Evolutionary conservation across 768 basidiomycete species (phyloP).

Genomic region (Mrakia blollopis): DNA sequence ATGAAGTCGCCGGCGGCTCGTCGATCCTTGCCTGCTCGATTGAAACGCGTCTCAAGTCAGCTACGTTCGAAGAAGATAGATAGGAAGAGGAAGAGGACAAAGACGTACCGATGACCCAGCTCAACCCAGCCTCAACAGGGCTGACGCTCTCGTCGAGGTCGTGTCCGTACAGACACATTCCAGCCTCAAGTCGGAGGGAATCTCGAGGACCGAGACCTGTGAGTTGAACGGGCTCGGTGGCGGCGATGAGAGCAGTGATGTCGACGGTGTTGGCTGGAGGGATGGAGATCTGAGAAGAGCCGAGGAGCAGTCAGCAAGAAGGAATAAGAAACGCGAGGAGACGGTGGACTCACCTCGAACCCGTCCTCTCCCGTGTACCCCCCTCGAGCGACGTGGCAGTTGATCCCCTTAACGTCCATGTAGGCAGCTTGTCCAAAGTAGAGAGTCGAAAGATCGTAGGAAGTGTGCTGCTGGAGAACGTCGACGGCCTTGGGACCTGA

Average conservation of each 20-base stretch:
- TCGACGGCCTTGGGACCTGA: conserved; percentile 74
- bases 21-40: conserved; percentile 69
- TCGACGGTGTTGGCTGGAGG: conserved; percentile 70
- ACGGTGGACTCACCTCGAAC: conserved; percentile 68
- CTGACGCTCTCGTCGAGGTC: conserved; percentile 82
- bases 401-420: conserved; percentile 14
- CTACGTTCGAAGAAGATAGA: not conserved
- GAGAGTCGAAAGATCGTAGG: conserved; percentile 58
- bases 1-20: conserved; percentile 63
- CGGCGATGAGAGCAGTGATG: conserved; percentile 60
- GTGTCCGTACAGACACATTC: conserved; percentile 93
- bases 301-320: conserved; percentile 75
- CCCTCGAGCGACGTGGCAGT: conserved; percentile 69
- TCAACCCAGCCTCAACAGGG: conserved; percentile 84
- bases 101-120: conserved; percentile 81
- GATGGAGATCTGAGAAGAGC: conserved; percentile 70
- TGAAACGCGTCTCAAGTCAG: not conserved
- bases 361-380: conserved; percentile 99
- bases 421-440: conserved; percentile 75
- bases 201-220: conserved; percentile 90
- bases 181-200: conserved; percentile 89
- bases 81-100: not conserved
- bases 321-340: conserved; percentile 7
- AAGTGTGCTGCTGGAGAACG: conserved; percentile 70
- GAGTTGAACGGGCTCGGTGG: conserved; percentile 60